Evolutionary conservation across 2,329 filamentous ascomycete species (phyloP), one percentile per base, ranked within the genome.

Genomic region (Scortechinia acanthostroma): DNA sequence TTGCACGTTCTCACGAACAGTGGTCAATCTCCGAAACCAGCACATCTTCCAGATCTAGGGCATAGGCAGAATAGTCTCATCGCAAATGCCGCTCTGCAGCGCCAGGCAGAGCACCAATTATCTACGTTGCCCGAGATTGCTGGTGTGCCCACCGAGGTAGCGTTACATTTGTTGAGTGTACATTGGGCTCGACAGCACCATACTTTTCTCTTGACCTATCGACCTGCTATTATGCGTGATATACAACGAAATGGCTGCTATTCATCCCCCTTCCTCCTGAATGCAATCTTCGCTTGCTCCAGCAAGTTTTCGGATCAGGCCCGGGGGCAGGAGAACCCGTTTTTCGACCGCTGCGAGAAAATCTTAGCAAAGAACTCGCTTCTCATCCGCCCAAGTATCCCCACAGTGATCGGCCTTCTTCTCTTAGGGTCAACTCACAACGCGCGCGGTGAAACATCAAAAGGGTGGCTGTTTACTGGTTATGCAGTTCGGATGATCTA

Each of bases 401-500:
- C 57, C 2, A 59, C 54, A n/a, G 46, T 57, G 4, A 46, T 51
- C 6, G 58, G 50, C 1, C 48, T 59, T 3, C 48, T 60, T 2
- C 43, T 59, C 15, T 46, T 58, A 3, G 57, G 58, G 1, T 53
- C 53, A 2, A 57, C 53, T 4, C 53, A 50, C 43, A 52, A 53
- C 21, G 50, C 58, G 13, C 43, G 47, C 4, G 56, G 57, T 3
- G 44, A 49, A 23, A 52, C 52, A 2, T 55, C 53, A n/a, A 58
- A 58, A 45, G 63, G 61, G 1, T 68, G 66, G 66, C 51, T 67
- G 2, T 63, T 62, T 47, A 61, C 59, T 2, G 66, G 65, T 2
- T 63, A 63, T 46, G 66, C 63, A 0, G 51, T 64, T 30, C 56
- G 65, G 1, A 66, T 70, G 64, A 55, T 66, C 4, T 62, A 61